These are phyloP conservation scores for Breynia disticha DNA, from an alignment of 441 rosid species.

Conservation along the genomic window DNA sequence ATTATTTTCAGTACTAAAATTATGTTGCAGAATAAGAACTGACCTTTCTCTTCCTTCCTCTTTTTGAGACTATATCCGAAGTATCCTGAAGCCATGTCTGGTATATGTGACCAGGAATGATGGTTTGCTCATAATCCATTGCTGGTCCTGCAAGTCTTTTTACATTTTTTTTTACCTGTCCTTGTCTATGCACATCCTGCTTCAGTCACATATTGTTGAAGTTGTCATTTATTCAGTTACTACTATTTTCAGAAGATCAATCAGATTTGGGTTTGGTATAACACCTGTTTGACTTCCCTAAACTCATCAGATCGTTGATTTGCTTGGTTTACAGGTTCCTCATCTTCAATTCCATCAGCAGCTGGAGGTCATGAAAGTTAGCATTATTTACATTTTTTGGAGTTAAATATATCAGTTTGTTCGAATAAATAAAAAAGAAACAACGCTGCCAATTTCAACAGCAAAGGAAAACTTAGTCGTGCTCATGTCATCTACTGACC, in stretches of 20 bases:
- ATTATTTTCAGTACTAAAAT: neutral
- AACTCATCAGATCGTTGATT: slow-evolving; percentile 24
- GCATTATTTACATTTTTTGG: neutral
- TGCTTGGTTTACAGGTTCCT: slow-evolving; percentile 29
- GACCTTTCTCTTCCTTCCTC: slow-evolving; percentile 60
- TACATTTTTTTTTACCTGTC: slow-evolving; percentile 33
- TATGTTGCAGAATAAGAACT: slow-evolving; percentile 1
- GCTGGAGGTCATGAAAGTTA: slow-evolving; percentile 13
- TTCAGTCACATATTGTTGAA: slow-evolving; percentile 17
- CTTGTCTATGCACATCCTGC: slow-evolving; percentile 37
- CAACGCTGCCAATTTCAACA: neutral
- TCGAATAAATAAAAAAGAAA: no score
- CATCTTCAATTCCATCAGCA: slow-evolving; percentile 38
- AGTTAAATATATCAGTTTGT: neutral
- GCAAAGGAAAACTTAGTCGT: neutral
- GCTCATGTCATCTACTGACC: slow-evolving; percentile 31
- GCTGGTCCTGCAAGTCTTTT: slow-evolving; percentile 28
- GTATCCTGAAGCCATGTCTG: slow-evolving; percentile 74
- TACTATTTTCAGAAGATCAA: neutral
- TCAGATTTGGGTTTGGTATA: neutral
- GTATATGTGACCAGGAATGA: slow-evolving; percentile 55
- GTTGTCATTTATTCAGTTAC: slow-evolving; percentile 2
- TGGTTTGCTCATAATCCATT: slow-evolving; percentile 68
- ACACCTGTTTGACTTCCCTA: slow-evolving; percentile 38
- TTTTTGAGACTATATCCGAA: slow-evolving; percentile 45